A percentile compares a stretch with the other conserved stretches of the same genome.
Evolutionary conservation across 768 basidiomycete genomes (phyloP).

Genomic region (Hygrophoropsis aurantiaca): DNA sequence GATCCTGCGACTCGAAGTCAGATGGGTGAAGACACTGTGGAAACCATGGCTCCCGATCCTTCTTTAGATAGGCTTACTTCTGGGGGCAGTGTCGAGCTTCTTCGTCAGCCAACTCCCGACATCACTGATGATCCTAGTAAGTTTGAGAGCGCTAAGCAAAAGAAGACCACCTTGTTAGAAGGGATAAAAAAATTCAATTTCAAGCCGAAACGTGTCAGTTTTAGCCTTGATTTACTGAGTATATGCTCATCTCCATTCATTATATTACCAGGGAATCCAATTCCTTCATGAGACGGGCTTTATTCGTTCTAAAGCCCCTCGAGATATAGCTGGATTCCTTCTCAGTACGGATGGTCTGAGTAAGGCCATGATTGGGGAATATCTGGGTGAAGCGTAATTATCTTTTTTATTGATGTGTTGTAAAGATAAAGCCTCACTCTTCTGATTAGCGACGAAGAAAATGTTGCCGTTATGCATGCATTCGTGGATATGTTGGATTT

Average conservation of each 20-base stretch:
- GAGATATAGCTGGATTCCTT: constrained; percentile 83
- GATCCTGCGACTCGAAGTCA: constrained; percentile 48
- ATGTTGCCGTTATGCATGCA: constrained; percentile 94
- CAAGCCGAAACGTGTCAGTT: constrained; percentile 90
- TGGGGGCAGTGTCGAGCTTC: constrained; percentile 49
- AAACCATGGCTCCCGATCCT: constrained; percentile 54
- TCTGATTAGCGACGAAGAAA: constrained; percentile 73
- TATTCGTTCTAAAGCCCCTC: constrained; percentile 68
- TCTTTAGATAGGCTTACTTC: constrained; percentile 56
- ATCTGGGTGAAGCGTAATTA: constrained; percentile 92
- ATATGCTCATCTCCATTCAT: neutral
- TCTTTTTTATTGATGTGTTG: neutral
- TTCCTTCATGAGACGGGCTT: constrained; percentile 89
- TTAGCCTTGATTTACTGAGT: neutral
- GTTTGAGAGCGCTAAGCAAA: constrained; percentile 95
- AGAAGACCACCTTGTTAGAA: constrained; percentile 91
- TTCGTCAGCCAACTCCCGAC: constrained; percentile 75
- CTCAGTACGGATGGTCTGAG: constrained; percentile 88
- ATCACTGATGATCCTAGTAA: constrained; percentile 83
- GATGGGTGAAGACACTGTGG: constrained; percentile 52
- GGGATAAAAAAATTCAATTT: constrained; percentile 98
- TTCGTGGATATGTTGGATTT: constrained; percentile 95
- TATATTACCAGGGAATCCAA: constrained; percentile 67
- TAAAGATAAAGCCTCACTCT: neutral
- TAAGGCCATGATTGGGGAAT: constrained; percentile 97